A percentile compares a stretch with the other conserved stretches of the same genome.
phyloP scores from a whole-genome alignment of 164 flowering plant species.

The Saururus chinensis region DNA sequence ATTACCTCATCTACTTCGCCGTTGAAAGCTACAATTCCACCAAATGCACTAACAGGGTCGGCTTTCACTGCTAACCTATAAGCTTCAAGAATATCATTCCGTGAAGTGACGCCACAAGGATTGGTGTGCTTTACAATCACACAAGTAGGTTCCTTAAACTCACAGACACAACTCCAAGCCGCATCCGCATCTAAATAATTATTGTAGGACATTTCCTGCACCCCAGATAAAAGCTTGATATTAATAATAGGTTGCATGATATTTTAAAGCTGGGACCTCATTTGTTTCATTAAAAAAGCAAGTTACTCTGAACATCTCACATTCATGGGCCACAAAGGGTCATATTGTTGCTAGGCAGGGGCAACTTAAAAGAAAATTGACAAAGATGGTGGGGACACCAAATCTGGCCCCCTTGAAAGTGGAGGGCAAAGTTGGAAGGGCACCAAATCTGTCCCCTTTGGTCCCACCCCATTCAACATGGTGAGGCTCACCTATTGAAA shows the following conservation, averaged over 20 bases:
- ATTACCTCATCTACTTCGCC: constrained; percentile 91
- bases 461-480: no score
- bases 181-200: constrained; percentile 98
- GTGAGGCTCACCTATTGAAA: no score
- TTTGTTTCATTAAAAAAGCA: no score
- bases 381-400: no score
- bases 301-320: no score
- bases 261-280: no score
- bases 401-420: neutral
- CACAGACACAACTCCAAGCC: constrained; percentile 96
- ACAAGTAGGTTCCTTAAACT: constrained; percentile 87
- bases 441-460: no score
- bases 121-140: constrained; percentile 96
- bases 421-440: neutral
- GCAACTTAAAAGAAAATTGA: no score
- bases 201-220: constrained; percentile 98
- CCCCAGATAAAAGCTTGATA: constrained; percentile 5
- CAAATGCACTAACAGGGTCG: constrained; percentile 99
- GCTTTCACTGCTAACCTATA: constrained; percentile 90
- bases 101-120: constrained; percentile 98
- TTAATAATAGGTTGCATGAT: no score
- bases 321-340: no score
- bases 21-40: constrained; percentile 98
- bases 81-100: constrained; percentile 80
- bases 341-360: no score